Percentiles rank a stretch among this genome's conserved stretches.
phyloP scores from a whole-genome alignment of 306 rosid genomes.

The Fagus sylvatica region DNA sequence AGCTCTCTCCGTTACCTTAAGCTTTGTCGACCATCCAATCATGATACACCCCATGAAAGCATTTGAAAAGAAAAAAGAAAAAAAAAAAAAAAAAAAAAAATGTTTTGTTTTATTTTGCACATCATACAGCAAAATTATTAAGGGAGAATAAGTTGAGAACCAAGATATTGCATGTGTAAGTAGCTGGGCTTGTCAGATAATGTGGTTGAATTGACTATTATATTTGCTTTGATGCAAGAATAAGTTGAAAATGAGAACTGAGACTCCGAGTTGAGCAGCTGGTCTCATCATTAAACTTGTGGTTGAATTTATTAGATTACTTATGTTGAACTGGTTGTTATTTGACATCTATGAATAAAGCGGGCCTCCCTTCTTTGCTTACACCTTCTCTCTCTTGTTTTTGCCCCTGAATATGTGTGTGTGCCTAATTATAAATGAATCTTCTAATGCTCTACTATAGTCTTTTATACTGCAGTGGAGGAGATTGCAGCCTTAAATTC shows the following conservation, averaged over 20 bases:
- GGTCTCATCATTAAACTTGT: neutral
- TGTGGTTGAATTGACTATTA: too few species aligned
- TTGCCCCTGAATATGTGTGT: neutral
- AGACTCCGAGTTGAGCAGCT: neutral
- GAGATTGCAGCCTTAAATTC: conserved; percentile 92
- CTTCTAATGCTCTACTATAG: conserved; percentile 14
- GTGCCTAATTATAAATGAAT: neutral
- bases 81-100: too few species aligned
- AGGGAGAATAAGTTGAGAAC: too few species aligned
- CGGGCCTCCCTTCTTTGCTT: neutral
- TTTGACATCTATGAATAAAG: neutral
- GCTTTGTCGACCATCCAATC: too few species aligned
- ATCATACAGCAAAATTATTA: too few species aligned
- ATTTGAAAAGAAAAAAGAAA: too few species aligned
- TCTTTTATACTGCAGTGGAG: conserved; percentile 65
- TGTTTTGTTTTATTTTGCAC: too few species aligned
- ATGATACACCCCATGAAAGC: too few species aligned
- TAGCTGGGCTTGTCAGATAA: too few species aligned
- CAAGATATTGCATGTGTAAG: too few species aligned
- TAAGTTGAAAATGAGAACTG: neutral
- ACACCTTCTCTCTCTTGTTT: neutral
- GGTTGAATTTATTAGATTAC: neutral
- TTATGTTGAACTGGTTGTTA: neutral
- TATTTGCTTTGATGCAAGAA: conserved; percentile 32
- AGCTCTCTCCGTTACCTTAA: too few species aligned